Evolutionary conservation across 148 eudicot species (phyloP).

Genomic region (Camellia lanceoleosa): DNA sequence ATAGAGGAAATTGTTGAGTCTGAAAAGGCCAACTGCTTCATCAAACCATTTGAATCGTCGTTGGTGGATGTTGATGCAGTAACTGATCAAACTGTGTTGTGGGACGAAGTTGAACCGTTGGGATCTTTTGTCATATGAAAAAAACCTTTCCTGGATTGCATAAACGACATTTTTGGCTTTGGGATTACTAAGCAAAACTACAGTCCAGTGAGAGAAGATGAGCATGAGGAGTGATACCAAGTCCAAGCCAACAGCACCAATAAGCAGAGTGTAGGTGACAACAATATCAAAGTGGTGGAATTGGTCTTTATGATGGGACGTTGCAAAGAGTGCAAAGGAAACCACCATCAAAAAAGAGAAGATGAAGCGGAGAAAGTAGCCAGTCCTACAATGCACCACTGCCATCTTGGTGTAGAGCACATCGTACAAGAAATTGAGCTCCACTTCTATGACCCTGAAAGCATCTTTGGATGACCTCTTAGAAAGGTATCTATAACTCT

Average conservation of each 20-base stretch:
- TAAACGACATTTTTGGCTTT: not conserved
- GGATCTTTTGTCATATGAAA: not conserved
- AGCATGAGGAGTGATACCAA: not conserved
- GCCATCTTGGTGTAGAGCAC: conserved; percentile 1
- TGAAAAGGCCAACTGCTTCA: not conserved
- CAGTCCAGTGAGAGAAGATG: conserved; percentile 11
- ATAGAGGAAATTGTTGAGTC: not conserved
- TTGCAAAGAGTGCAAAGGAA: not conserved
- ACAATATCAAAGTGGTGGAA: not conserved
- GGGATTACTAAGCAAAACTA: not conserved
- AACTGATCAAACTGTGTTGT: conserved; percentile 7
- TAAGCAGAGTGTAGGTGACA: conserved; percentile 1
- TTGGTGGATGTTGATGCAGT: not conserved
- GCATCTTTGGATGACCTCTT: not conserved
- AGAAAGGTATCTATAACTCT: not conserved
- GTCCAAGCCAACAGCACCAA: conserved; percentile 8
- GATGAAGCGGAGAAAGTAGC: not conserved
- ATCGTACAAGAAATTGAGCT: conserved; percentile 8
- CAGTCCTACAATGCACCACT: not conserved
- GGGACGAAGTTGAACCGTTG: not conserved
- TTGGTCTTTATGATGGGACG: not conserved
- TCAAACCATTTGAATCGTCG: not conserved
- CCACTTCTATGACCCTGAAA: conserved; percentile 2
- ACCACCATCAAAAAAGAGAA: not conserved
- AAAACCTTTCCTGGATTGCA: not conserved